Evolutionary conservation across 768 basidiomycete genomes (phyloP), one percentile per base, ranked within the genome.

Genomic region (Pleurotus platypus): DNA sequence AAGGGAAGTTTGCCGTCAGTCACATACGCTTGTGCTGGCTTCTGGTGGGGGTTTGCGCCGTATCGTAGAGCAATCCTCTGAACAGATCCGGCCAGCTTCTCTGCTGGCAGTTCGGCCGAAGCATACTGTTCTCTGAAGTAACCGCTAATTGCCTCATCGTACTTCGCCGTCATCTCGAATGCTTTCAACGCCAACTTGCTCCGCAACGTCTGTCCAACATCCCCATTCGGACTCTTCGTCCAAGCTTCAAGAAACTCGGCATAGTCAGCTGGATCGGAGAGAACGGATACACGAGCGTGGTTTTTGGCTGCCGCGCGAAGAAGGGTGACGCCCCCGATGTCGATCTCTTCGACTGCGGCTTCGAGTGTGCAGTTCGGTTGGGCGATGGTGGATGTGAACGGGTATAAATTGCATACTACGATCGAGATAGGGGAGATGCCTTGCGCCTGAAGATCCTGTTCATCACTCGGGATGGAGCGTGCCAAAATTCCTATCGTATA

Each of bases 331-430:
- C 97, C 97, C 5, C 97, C 97, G 57, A 99, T 98, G 73, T 99
- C 97, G 63, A 99, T 90, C 72, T 99, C 97, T 70, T 99, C 97
- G 58, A 98, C 88, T 4, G 96, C 96, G 48, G 89, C 89, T 2
- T 92, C 85, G 58, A 98, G 84, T 9, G 92, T 94, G 74, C 94
- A 95, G 61, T 84, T 83, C 0, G 94, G 91, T 64, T 87, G 84
- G 0, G 95, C 82, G 69, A 96, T 91, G 48, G 95, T 97, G 18
- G 86, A 83, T 30, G 90, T 85, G 76, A 99, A 99, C 0, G 97
- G 97, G 77, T 99, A 98, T 53, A 99, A 85, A 71, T 99, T 99
- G 85, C 97, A 99, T 60, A 97, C 94, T 57, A 99, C 96, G 76
- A 99, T 89, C 56, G 90, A 87, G 74, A 98, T 98, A 60, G 92